Evolutionary conservation across 2,329 filamentous ascomycete genomes (phyloP).

Genomic region (Diaporthe helianthi): DNA sequence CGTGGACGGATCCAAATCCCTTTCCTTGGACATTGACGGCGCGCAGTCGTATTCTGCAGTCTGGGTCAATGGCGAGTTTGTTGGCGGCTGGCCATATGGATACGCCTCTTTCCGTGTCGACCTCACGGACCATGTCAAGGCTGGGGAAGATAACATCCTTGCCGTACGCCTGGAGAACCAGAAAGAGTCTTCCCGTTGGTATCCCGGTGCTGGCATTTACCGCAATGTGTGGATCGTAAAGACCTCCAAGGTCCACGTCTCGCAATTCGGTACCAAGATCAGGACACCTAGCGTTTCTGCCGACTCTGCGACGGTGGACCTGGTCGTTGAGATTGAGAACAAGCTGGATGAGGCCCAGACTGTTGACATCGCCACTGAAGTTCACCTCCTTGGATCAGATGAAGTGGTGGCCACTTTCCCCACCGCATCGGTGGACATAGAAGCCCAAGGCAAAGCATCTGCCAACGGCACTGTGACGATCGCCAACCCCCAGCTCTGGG

Average conservation of each 20-base stretch:
- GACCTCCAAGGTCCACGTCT: conserved; percentile 53
- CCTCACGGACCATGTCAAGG: conserved; percentile 50
- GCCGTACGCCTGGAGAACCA: conserved; percentile 60
- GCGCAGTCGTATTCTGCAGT: conserved; percentile 59
- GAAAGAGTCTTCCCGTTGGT: conserved; percentile 57
- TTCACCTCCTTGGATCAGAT: conserved; percentile 47
- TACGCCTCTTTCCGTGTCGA: conserved; percentile 60
- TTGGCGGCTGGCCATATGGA: conserved; percentile 60
- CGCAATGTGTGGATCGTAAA: conserved; percentile 62
- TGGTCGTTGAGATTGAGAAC: conserved; percentile 57
- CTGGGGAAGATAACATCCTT: conserved; percentile 48
- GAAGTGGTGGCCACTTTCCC: conserved; percentile 46
- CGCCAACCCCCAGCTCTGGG: conserved; percentile 54
- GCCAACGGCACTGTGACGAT: conserved; percentile 46
- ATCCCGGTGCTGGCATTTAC: conserved; percentile 61
- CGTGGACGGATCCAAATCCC: conserved; percentile 42
- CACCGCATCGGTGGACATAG: conserved; percentile 40
- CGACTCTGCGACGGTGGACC: conserved; percentile 52
- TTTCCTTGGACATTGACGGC: conserved; percentile 58
- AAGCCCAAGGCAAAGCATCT: conserved; percentile 43
- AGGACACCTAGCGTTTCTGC: conserved; percentile 53
- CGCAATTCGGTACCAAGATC: conserved; percentile 57
- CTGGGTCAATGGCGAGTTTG: conserved; percentile 57
- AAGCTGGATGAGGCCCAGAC: conserved; percentile 41
- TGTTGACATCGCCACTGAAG: conserved; percentile 49